phyloP scores from a whole-genome alignment of 2,329 filamentous ascomycete genomes.

The Huntiella decipiens region DNA sequence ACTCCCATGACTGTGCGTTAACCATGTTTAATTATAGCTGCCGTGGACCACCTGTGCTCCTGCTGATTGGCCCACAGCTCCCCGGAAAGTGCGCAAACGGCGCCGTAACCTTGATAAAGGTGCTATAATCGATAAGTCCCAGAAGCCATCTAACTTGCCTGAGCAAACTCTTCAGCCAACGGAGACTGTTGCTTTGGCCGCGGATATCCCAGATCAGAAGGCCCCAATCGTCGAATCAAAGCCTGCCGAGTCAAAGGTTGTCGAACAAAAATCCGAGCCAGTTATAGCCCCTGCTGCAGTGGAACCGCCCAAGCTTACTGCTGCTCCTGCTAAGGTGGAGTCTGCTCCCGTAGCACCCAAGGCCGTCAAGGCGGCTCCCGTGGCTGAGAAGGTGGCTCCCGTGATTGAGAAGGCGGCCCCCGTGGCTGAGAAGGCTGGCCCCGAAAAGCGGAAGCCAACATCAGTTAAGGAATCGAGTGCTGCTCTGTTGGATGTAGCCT shows the following conservation, averaged over 20 bases:
- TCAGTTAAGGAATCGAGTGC: conserved; percentile 12
- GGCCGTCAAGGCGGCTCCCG: conserved; percentile 22
- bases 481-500: background rate
- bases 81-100: too few species aligned
- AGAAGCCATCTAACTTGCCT: too few species aligned
- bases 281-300: background rate
- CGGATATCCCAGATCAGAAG: too few species aligned
- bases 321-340: background rate
- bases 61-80: too few species aligned
- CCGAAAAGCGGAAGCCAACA: conserved; percentile 22
- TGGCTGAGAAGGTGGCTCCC: conserved; percentile 7
- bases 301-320: background rate
- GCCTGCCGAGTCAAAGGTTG: background rate
- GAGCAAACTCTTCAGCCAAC: too few species aligned
- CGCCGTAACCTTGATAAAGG: too few species aligned
- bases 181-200: too few species aligned
- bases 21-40: too few species aligned
- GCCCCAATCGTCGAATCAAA: too few species aligned
- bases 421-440: conserved; percentile 27
- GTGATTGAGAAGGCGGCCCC: conserved; percentile 21
- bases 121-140: too few species aligned
- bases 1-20: too few species aligned
- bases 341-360: conserved; percentile 13
- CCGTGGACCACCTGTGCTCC: too few species aligned
- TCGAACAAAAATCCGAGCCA: background rate